phyloP scores from a whole-genome alignment of 1,284 basidiomycete species.

The Singerocomus inundabilis region DNA sequence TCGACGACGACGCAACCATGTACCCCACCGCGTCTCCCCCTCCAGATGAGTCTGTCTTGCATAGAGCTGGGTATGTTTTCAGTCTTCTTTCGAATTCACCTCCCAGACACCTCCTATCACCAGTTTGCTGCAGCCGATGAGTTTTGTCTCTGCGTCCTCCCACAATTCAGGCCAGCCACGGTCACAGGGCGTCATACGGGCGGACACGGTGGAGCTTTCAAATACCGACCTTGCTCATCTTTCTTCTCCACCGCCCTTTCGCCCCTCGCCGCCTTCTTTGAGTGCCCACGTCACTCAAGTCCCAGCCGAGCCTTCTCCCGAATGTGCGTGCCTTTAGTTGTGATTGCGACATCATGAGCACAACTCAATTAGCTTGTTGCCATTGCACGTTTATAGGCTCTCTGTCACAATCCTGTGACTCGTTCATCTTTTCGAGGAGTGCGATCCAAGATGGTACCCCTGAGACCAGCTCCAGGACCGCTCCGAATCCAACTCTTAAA shows the following conservation, averaged over 20 bases:
- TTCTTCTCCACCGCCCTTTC: constrained; percentile 3
- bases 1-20: constrained; percentile 23
- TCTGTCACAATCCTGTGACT: constrained; percentile 30
- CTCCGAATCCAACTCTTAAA: constrained; percentile 19
- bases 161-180: constrained; percentile 39
- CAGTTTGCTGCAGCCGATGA: constrained; percentile 36
- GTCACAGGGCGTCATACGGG: constrained; percentile 61
- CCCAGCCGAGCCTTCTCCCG: constrained; percentile 19
- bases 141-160: constrained; percentile 32
- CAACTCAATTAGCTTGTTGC: constrained; percentile 8
- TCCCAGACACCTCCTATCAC: constrained; percentile 2
- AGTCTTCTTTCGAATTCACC: constrained; percentile 6
- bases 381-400: constrained; percentile 28
- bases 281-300: constrained; percentile 15
- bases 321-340: constrained; percentile 20
- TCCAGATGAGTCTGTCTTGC: constrained; percentile 43
- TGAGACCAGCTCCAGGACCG: constrained; percentile 25
- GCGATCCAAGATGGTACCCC: constrained; percentile 27
- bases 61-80: constrained; percentile 48
- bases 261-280: constrained; percentile 6
- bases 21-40: constrained; percentile 21
- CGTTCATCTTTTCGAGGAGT: constrained; percentile 40
- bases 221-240: constrained; percentile 28
- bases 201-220: constrained; percentile 63
- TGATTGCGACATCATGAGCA: constrained; percentile 7